Base-by-base conservation (phyloP, 768 basidiomycete genomes). In the Leccinum uliginosum region DNA sequence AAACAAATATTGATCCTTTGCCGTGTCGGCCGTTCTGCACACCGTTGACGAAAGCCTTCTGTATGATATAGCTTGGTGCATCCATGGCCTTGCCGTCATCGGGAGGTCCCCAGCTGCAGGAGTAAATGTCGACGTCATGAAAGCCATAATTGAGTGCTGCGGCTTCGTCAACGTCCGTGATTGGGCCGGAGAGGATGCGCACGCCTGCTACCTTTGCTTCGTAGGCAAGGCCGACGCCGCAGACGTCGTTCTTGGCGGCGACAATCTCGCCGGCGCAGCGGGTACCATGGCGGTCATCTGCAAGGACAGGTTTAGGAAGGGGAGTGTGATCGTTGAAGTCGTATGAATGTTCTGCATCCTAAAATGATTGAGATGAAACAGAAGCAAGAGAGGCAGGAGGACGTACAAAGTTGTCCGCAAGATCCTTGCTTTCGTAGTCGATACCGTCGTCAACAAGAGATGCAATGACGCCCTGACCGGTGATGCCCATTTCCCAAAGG, bases 81-180 rank as follows among this genome's bases (percentile, higher is more conserved):
- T 99, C 97, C 96, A 98, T 98, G 1, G 90, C 85, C 65, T 78
- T 78, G 9, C 96, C 96, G 65, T 97, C 90, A 71, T 99, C 96
- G 0, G 95, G 91, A 9, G 97, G 97, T 6, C 97, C 97, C 97
- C 97, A 99, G 54, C 91, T 93, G 72, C 97, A 99, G 59, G 91
- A 93, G 73, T 91, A 67, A 32, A 98, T 64, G 93, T 93, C 24
- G 89, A 91, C 51, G 89, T 91, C 86, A 62, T 97, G 88, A 71
- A 85, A 98, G 11, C 88, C 93, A 71, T 88, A 97, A 73, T 99
- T 99, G 56, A 99, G 83, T 8, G 95, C 86, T 3, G 92, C 84
- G 0, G 97, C 94, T 73, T 99, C 97, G 70, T 99, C 97, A 24
- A 88, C 84, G 71, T 99, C 97, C 1, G 93, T 86, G 62, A 99